phyloP scores from a whole-genome alignment of 805 yeast genomes.

The Nakazawaea ishiwadae region DNA sequence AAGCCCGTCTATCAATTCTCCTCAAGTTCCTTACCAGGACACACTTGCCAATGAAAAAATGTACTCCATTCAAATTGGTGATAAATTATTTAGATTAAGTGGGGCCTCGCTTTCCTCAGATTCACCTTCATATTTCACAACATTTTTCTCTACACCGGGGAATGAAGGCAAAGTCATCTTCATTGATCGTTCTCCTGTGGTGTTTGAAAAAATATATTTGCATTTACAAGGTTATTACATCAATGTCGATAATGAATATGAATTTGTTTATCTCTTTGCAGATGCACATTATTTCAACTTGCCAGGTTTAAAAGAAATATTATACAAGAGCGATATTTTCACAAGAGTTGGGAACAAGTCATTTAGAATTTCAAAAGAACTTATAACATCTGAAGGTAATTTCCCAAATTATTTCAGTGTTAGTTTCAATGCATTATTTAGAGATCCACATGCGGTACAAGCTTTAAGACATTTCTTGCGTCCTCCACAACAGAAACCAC shows the following conservation, averaged over 20 bases:
- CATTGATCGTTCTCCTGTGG: constrained; percentile 69
- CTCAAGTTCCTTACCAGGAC: background rate
- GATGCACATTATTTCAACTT: constrained; percentile 74
- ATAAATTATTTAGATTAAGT: constrained; percentile 53
- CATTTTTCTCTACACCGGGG: constrained; percentile 44
- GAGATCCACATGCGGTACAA: constrained; percentile 36
- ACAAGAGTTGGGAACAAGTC: constrained; percentile 53
- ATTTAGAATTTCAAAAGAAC: constrained; percentile 53
- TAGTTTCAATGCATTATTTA: constrained; percentile 46
- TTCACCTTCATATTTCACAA: constrained; percentile 84
- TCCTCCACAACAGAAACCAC: constrained; percentile 75
- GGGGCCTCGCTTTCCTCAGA: constrained; percentile 86
- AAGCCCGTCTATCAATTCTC: no score
- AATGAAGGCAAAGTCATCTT: constrained; percentile 41
- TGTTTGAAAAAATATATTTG: constrained; percentile 59
- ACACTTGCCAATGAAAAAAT: constrained; percentile 41
- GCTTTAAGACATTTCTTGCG: constrained; percentile 46
- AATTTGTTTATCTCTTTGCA: constrained; percentile 54
- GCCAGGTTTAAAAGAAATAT: constrained; percentile 43
- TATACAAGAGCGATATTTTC: constrained; percentile 52
- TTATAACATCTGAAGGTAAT: constrained; percentile 62
- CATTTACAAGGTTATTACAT: constrained; percentile 83
- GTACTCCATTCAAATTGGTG: constrained; percentile 70
- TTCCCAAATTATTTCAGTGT: constrained; percentile 73
- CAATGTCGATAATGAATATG: constrained; percentile 52